Conservation (phyloP, 2,329 filamentous ascomycete genomes). For the Raffaelea arxii region DNA sequence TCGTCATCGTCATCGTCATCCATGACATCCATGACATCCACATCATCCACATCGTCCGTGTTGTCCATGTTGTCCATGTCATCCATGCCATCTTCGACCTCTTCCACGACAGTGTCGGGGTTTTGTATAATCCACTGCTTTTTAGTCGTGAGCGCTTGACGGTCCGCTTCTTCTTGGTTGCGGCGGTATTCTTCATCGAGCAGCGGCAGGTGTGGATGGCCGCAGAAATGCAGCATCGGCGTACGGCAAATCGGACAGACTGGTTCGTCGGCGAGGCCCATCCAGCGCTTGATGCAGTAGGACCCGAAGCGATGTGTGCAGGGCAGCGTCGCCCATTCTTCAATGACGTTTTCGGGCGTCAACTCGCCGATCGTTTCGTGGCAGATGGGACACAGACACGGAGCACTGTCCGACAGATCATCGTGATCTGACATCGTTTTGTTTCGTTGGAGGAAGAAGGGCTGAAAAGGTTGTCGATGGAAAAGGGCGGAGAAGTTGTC, state of each 20-base stretch:
- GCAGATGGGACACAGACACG: constrained; percentile 29
- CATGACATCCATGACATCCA: neutral
- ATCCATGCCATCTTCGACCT: no score
- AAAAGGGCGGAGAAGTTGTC: neutral
- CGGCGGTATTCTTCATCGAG: constrained; percentile 2
- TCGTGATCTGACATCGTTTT: neutral
- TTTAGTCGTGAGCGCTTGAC: neutral
- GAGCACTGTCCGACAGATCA: neutral
- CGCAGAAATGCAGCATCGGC: constrained; percentile 20
- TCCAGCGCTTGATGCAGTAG: constrained; percentile 32
- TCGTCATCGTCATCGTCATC: no score
- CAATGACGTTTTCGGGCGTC: constrained; percentile 26
- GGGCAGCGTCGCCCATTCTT: constrained; percentile 29
- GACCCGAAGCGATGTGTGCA: constrained; percentile 34
- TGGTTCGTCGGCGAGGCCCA: constrained; percentile 24
- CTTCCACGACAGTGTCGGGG: no score
- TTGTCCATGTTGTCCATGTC: neutral
- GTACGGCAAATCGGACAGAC: constrained; percentile 31
- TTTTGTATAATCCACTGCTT: neutral
- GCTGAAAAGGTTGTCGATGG: neutral
- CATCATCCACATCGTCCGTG: neutral
- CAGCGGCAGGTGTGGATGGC: constrained; percentile 22
- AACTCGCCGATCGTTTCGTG: constrained; percentile 28
- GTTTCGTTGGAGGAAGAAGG: neutral
- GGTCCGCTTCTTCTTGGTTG: neutral